phyloP scores from a whole-genome alignment of 305 asterid genomes.

The Solanum hybrid region DNA sequence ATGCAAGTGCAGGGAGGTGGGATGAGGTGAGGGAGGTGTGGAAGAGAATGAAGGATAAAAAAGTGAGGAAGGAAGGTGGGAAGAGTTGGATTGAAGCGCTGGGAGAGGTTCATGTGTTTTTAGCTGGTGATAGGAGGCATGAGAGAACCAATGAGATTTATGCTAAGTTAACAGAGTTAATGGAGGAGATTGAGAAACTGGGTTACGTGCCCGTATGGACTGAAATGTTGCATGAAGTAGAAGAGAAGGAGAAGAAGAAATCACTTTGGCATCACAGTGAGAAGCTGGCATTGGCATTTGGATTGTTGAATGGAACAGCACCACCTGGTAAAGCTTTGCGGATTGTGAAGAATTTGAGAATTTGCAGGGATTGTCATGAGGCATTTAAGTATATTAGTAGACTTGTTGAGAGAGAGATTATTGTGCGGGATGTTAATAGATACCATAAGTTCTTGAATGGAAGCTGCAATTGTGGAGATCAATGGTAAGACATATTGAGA shows the following conservation, averaged over 20 bases:
- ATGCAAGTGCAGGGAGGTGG: slow-evolving; percentile 43
- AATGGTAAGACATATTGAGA: neutral
- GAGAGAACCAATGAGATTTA: slow-evolving; percentile 47
- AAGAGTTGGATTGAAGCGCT: slow-evolving; percentile 66
- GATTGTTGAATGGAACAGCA: slow-evolving; percentile 50
- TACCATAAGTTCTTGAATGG: slow-evolving; percentile 67
- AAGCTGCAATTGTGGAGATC: slow-evolving; percentile 58
- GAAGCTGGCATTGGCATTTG: slow-evolving; percentile 65
- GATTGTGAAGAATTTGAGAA: slow-evolving; percentile 63
- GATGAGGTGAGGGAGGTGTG: slow-evolving; percentile 50
- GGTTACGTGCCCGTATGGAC: slow-evolving; percentile 49
- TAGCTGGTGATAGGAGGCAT: slow-evolving; percentile 57
- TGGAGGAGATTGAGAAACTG: slow-evolving; percentile 43
- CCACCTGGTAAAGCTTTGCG: slow-evolving; percentile 63
- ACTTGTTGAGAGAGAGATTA: slow-evolving; percentile 43
- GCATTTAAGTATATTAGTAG: slow-evolving; percentile 53
- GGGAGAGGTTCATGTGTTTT: slow-evolving; percentile 51
- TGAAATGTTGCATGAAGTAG: slow-evolving; percentile 41
- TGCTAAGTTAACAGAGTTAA: slow-evolving; percentile 41
- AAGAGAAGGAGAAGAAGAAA: slow-evolving; percentile 41
- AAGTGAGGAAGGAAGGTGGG: slow-evolving; percentile 58
- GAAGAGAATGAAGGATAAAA: slow-evolving; percentile 50
- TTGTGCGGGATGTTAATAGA: slow-evolving; percentile 63
- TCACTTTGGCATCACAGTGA: slow-evolving; percentile 56
- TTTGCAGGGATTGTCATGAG: slow-evolving; percentile 62